phyloP scores from a whole-genome alignment of 306 rosid species.

The Clitoria ternatea region DNA sequence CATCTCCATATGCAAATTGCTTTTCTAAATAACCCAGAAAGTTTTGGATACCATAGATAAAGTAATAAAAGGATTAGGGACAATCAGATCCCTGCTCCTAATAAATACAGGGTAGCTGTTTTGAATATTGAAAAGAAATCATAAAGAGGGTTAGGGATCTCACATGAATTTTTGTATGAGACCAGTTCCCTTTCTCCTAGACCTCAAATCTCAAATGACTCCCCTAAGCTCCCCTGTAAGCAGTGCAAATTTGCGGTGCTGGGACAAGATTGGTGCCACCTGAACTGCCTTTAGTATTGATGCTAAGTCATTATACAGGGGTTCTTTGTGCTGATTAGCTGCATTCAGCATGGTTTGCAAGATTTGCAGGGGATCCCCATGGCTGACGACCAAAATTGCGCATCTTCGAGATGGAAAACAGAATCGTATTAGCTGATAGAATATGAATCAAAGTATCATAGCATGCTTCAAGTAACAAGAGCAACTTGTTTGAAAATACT shows the following conservation, averaged over 20 bases:
- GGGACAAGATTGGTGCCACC: slow-evolving; percentile 53
- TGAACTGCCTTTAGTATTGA: slow-evolving; percentile 50
- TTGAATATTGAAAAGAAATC: not conserved
- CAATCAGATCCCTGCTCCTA: slow-evolving; percentile 2
- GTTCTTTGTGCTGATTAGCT: slow-evolving; percentile 40
- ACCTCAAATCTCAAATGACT: slow-evolving; percentile 30
- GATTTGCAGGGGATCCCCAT: slow-evolving; percentile 85
- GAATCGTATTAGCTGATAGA: not conserved
- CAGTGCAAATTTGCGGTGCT: slow-evolving; percentile 63
- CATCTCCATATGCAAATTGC: not conserved
- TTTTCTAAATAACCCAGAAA: not conserved
- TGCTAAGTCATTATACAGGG: slow-evolving; percentile 25
- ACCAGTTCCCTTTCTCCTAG: not conserved
- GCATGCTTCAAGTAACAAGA: not conserved
- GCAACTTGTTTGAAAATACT: not conserved
- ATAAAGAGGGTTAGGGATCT: not conserved
- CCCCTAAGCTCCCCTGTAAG: slow-evolving; percentile 74
- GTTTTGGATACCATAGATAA: slow-evolving; percentile 1
- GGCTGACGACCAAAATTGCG: slow-evolving; percentile 77
- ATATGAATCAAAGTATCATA: slow-evolving; percentile 11
- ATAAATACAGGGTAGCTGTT: not conserved
- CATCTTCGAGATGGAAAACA: slow-evolving; percentile 43
- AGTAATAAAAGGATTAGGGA: not conserved
- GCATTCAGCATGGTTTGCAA: slow-evolving; percentile 63
- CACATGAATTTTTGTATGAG: not conserved